Conservation (phyloP, 2,329 filamentous ascomycete genomes). For the Scedosporium boydii region DNA sequence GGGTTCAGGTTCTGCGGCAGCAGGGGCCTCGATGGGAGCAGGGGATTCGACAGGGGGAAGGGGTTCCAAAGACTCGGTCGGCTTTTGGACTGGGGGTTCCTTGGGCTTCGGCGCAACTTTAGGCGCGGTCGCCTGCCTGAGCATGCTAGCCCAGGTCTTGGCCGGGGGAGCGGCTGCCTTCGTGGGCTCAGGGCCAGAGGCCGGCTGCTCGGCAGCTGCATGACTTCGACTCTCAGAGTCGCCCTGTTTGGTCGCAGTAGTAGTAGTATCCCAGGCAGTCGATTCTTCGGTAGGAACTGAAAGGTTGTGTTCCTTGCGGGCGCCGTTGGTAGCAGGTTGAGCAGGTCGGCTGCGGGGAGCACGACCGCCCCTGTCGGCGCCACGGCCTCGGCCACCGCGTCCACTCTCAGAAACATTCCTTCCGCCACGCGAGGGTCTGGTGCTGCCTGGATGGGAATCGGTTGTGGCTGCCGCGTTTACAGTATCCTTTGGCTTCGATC, state of each 20-base stretch:
- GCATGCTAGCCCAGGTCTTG: constrained; percentile 70
- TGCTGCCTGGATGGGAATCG: constrained; percentile 1
- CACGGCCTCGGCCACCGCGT: constrained; percentile 53
- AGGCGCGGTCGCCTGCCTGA: constrained; percentile 47
- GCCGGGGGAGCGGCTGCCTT: constrained; percentile 28
- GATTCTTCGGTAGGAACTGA: constrained; percentile 66
- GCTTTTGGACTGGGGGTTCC: constrained; percentile 36
- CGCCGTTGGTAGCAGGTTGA: constrained; percentile 48
- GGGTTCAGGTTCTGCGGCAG: constrained; percentile 24
- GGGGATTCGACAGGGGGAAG: constrained; percentile 15
- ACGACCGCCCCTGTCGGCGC: constrained; percentile 52
- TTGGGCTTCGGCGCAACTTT: constrained; percentile 50
- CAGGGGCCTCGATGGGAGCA: constrained; percentile 7
- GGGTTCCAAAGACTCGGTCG: constrained; percentile 22
- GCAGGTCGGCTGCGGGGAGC: constrained; percentile 54
- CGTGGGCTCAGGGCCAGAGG: constrained; percentile 25
- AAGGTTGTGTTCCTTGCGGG: constrained; percentile 46
- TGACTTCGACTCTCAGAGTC: constrained; percentile 23
- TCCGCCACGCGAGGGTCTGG: constrained; percentile 48
- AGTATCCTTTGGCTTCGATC: constrained; percentile 61
- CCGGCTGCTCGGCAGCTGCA: constrained; percentile 20
- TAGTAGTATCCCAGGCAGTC: constrained; percentile 30
- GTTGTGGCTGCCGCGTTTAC: constrained; percentile 36
- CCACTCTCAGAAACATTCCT: constrained; percentile 52
- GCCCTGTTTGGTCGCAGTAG: constrained; percentile 21